Evolutionary conservation across 495 filamentous ascomycete genomes (phyloP).

Genomic region (Penicillium odoratum): DNA sequence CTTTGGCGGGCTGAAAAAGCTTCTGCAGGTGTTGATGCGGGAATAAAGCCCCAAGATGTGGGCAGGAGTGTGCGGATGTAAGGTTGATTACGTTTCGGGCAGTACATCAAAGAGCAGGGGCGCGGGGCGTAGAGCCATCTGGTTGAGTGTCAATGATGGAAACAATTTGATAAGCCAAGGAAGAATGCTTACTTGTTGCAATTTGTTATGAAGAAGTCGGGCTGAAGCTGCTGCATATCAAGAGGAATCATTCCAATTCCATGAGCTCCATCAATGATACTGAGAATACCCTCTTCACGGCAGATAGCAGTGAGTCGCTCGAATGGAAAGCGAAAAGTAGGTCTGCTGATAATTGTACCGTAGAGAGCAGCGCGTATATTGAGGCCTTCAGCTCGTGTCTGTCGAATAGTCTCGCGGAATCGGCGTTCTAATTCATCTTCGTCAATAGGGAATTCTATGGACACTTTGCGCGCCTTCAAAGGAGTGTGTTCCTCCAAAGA

Average conservation of each 20-base stretch:
- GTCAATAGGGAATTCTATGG: constrained; percentile 56
- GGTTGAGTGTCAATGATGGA: background rate
- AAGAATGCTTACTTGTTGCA: constrained; percentile 65
- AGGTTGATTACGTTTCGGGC: constrained; percentile 68
- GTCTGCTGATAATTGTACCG: constrained; percentile 72
- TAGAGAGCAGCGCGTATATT: constrained; percentile 66
- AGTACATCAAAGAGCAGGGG: constrained; percentile 76
- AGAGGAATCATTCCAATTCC: constrained; percentile 75
- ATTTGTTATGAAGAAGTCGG: constrained; percentile 84
- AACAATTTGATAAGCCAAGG: background rate
- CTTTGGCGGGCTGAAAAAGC: constrained; percentile 39
- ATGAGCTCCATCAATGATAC: constrained; percentile 78
- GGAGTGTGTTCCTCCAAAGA: constrained; percentile 64
- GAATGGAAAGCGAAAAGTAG: constrained; percentile 78
- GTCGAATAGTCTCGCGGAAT: constrained; percentile 50
- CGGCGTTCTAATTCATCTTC: constrained; percentile 56
- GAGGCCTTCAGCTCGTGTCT: constrained; percentile 42
- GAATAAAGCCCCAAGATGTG: constrained; percentile 60
- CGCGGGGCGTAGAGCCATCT: constrained; percentile 84
- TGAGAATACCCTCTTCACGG: constrained; percentile 58
- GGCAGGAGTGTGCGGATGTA: constrained; percentile 75
- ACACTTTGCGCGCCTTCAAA: constrained; percentile 39
- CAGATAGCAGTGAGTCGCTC: constrained; percentile 64
- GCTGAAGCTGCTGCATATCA: constrained; percentile 58
- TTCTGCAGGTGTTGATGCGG: constrained; percentile 32